These are phyloP conservation scores for Asclepias syriaca DNA, from an alignment of 257 asterid species.

Conservation along the genomic window DNA sequence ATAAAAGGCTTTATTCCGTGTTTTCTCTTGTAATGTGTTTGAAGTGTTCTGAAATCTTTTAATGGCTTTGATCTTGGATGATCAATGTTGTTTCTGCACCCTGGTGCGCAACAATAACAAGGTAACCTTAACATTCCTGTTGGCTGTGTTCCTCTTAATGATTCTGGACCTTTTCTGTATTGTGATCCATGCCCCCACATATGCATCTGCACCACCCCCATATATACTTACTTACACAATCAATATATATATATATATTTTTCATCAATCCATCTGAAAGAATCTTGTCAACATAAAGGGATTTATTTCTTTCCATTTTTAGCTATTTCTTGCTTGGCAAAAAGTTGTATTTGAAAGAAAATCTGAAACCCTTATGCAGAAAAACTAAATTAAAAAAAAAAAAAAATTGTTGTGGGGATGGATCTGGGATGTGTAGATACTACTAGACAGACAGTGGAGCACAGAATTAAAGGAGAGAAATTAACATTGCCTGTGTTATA, in stretches of 20 bases:
- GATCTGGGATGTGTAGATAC: slow-evolving; percentile 26
- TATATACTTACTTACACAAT: too few relatives aligned
- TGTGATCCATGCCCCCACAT: slow-evolving; percentile 99
- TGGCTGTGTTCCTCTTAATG: slow-evolving; percentile 84
- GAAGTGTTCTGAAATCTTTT: slow-evolving; percentile 87
- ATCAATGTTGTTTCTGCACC: slow-evolving; percentile 81
- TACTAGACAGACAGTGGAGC: slow-evolving; percentile 15
- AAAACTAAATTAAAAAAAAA: slow-evolving; percentile 8
- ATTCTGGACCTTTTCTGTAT: slow-evolving; percentile 83
- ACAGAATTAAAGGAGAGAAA: slow-evolving; percentile 38
- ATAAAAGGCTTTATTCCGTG: slow-evolving; percentile 91
- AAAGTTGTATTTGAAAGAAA: slow-evolving; percentile 6
- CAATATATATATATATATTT: too few relatives aligned
- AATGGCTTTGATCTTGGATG: slow-evolving; percentile 83
- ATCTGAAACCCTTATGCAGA: slow-evolving; percentile 26
- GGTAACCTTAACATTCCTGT: slow-evolving; percentile 88
- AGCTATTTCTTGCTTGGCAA: slow-evolving; percentile 1
- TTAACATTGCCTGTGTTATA: slow-evolving; percentile 54
- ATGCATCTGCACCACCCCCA: slow-evolving; percentile 54
- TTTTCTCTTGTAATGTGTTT: slow-evolving; percentile 85
- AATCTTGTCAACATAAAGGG: neutral
- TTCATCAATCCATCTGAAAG: too few relatives aligned
- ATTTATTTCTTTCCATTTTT: too few relatives aligned
- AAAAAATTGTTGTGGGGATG: slow-evolving; percentile 30
- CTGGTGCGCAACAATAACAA: slow-evolving; percentile 80